Evolutionary conservation across 257 asterid genomes (phyloP).

Genomic region (Nicotiana knightiana): DNA sequence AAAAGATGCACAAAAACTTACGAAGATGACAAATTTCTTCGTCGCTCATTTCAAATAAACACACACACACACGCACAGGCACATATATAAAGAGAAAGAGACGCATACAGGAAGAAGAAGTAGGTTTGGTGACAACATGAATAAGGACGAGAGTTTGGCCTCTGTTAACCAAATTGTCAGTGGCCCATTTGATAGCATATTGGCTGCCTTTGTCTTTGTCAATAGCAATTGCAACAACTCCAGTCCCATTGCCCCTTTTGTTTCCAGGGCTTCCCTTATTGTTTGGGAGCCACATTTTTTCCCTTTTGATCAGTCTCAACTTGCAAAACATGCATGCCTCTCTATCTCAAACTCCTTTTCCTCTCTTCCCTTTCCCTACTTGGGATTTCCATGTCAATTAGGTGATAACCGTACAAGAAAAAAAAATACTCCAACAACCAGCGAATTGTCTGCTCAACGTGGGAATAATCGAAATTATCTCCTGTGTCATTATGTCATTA

Average conservation of each 20-base stretch:
- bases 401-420: background rate
- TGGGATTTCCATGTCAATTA: background rate
- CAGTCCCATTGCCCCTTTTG: constrained; percentile 21
- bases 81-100: background rate
- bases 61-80: background rate
- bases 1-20: too few relatives aligned
- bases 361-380: background rate
- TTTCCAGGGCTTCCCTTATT: constrained; percentile 13
- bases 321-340: background rate
- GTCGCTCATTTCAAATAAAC: background rate
- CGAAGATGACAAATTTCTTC: too few relatives aligned
- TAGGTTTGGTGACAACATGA: constrained; percentile 51
- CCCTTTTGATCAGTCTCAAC: background rate
- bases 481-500: too few relatives aligned
- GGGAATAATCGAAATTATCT: too few relatives aligned
- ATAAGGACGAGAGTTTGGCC: constrained; percentile 76
- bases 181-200: constrained; percentile 73
- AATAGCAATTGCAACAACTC: constrained; percentile 73
- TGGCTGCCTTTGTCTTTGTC: constrained; percentile 82
- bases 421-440: background rate
- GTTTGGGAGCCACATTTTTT: constrained; percentile 54
- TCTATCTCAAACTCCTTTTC: background rate
- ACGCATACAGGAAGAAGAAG: constrained; percentile 25
- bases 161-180: constrained; percentile 49
- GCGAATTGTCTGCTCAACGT: background rate